Evolutionary conservation across 73 alveolate species (phyloP).

Genomic region (Halteria grandinella): DNA sequence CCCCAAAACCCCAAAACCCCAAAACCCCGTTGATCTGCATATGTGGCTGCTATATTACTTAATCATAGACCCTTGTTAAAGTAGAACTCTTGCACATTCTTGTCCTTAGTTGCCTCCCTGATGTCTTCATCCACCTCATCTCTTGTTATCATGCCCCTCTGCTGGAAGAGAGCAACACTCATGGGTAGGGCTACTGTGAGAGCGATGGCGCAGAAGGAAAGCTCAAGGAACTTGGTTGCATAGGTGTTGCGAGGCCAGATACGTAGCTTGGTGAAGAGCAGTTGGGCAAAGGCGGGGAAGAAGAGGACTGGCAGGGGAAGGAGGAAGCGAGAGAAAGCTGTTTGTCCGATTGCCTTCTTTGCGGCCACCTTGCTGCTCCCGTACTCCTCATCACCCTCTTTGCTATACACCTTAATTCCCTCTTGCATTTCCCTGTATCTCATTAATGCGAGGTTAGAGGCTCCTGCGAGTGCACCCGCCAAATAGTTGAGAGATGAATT

Average conservation of each 20-base stretch:
- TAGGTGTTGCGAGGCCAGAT: constrained; percentile 31
- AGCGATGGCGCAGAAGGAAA: constrained; percentile 30
- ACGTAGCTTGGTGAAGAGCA: constrained; percentile 4
- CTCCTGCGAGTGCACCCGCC: constrained; percentile 71
- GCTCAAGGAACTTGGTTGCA: constrained; percentile 31
- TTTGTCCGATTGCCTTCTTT: constrained; percentile 57
- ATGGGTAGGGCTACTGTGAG: constrained; percentile 55
- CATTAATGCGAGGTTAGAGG: constrained; percentile 61
- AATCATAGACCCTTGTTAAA: constrained; percentile 56
- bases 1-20: no score
- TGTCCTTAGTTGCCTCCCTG: constrained; percentile 8
- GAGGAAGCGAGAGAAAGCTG: constrained; percentile 58
- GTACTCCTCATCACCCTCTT: constrained; percentile 51
- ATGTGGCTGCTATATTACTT: no score
- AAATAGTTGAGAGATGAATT: constrained; percentile 44
- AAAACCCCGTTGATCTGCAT: no score
- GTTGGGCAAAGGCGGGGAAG: constrained; percentile 49
- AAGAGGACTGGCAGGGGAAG: constrained; percentile 62
- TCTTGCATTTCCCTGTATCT: constrained; percentile 67
- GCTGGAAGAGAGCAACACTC: constrained; percentile 54
- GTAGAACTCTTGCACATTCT: constrained; percentile 13
- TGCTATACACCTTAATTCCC: constrained; percentile 64
- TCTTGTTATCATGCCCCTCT: constrained; percentile 9
- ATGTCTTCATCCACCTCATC: constrained; percentile 1
- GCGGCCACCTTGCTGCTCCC: constrained; percentile 75